These are phyloP conservation scores for Leucosporidium scottii DNA, from an alignment of 768 basidiomycete genomes.

Conservation along the genomic window DNA sequence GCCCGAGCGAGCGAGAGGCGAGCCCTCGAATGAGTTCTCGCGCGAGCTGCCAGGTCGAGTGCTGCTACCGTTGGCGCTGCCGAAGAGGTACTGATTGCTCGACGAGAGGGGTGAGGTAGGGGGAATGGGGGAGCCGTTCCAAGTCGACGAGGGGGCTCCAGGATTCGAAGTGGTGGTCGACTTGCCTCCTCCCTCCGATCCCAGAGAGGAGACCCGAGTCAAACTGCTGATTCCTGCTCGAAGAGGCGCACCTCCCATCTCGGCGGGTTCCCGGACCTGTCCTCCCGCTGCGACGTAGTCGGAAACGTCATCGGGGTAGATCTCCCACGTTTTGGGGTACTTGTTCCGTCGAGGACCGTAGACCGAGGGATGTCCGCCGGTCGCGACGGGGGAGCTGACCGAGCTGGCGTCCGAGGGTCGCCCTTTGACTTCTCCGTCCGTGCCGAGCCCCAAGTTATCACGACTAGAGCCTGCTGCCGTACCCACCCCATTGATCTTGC, in stretches of 20 bases:
- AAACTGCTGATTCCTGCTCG: too few relatives aligned
- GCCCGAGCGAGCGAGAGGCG: not conserved
- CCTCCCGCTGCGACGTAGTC: slow-evolving; percentile 3
- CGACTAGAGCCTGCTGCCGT: not conserved
- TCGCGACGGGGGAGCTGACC: not conserved
- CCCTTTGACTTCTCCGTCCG: not conserved
- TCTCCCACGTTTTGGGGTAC: slow-evolving; percentile 7
- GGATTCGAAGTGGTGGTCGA: not conserved
- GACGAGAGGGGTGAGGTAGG: not conserved
- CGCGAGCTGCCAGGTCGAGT: not conserved
- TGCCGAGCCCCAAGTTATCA: not conserved
- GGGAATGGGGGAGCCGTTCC: not conserved
- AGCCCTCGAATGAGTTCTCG: not conserved
- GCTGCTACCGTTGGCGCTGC: too few relatives aligned
- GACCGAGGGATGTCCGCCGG: not conserved
- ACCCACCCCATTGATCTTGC: not conserved
- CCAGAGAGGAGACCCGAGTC: too few relatives aligned
- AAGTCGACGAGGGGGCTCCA: not conserved
- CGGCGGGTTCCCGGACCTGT: not conserved
- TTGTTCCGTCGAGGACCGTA: slow-evolving; percentile 12
- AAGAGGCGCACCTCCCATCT: not conserved
- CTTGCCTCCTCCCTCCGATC: too few relatives aligned
- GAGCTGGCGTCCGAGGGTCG: not conserved
- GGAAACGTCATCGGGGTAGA: slow-evolving; percentile 15
- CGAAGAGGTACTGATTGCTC: too few relatives aligned